Conservation (phyloP, 805 yeast genomes). For the Pichia manshurica region DNA sequence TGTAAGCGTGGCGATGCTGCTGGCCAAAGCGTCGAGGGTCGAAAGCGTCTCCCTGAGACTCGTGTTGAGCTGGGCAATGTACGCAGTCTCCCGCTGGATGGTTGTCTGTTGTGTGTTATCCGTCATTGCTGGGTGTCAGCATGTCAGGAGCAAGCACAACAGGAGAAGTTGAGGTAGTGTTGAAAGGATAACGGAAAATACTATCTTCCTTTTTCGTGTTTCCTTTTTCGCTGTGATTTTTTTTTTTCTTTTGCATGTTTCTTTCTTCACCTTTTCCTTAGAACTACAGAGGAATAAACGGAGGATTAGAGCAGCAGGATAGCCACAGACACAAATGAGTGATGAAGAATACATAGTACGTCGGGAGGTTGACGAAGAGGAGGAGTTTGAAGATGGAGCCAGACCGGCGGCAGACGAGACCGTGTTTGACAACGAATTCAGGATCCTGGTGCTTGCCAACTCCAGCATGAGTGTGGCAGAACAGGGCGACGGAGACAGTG, state of each 20-base stretch:
- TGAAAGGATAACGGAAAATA: no score
- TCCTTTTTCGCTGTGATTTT: no score
- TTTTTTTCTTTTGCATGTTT: no score
- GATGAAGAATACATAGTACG: slow-evolving; percentile 16
- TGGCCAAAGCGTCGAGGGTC: background rate
- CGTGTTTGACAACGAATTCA: slow-evolving; percentile 14
- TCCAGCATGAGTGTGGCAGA: background rate
- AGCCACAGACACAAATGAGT: no score
- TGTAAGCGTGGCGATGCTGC: background rate
- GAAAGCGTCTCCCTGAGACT: background rate
- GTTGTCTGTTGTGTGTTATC: no score
- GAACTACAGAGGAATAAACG: no score
- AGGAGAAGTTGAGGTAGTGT: no score
- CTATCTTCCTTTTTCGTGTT: no score
- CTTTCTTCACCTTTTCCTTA: no score
- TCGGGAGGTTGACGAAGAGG: slow-evolving; percentile 12
- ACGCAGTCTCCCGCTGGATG: background rate
- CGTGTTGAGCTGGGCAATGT: background rate
- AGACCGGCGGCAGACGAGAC: slow-evolving; percentile 1
- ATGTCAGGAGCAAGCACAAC: no score
- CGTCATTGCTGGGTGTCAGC: no score
- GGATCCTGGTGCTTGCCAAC: slow-evolving; percentile 14
- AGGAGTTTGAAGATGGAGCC: background rate
- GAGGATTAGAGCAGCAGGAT: no score
- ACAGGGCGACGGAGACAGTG: background rate